phyloP scores from a whole-genome alignment of 1,139 yeast species.

The Blastobotrys petasosporus region DNA sequence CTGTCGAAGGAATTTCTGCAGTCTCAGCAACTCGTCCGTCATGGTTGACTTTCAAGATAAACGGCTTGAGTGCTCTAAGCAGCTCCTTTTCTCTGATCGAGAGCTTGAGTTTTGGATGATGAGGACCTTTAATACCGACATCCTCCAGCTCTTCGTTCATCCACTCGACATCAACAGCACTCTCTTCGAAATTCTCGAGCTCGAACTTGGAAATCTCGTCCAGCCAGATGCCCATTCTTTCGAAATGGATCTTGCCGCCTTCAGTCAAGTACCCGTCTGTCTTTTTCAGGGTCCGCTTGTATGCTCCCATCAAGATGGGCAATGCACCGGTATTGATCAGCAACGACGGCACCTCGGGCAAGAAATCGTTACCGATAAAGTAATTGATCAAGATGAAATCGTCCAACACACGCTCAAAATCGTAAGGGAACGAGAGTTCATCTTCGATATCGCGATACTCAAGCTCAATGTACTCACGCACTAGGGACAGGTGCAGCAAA shows the following conservation, averaged over 20 bases:
- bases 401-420: constrained; percentile 85
- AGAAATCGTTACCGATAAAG: constrained; percentile 96
- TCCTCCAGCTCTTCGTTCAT: constrained; percentile 78
- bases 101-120: constrained; percentile 43
- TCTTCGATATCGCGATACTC: constrained; percentile 73
- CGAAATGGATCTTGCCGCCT: constrained; percentile 71
- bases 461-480: constrained; percentile 83
- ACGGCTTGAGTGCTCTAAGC: constrained; percentile 26
- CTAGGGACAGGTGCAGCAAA: constrained; percentile 74
- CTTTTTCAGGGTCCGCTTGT: constrained; percentile 69
- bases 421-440: constrained; percentile 57
- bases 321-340: constrained; percentile 94
- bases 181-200: constrained; percentile 46
- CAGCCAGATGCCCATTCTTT: constrained; percentile 69
- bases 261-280: constrained; percentile 84
- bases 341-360: constrained; percentile 94
- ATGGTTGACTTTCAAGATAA: constrained; percentile 22
- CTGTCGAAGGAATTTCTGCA: constrained; percentile 13
- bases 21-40: constrained; percentile 13
- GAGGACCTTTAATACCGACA: constrained; percentile 62
- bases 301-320: constrained; percentile 80
- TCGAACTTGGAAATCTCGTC: constrained; percentile 80
- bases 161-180: constrained; percentile 81
- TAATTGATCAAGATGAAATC: constrained; percentile 90
- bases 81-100: constrained; percentile 59